A percentile compares a stretch with the other conserved stretches of the same genome.
Evolutionary conservation across 371 early-diverging fungal species (phyloP).

Genomic region (Mortierella sp.): DNA sequence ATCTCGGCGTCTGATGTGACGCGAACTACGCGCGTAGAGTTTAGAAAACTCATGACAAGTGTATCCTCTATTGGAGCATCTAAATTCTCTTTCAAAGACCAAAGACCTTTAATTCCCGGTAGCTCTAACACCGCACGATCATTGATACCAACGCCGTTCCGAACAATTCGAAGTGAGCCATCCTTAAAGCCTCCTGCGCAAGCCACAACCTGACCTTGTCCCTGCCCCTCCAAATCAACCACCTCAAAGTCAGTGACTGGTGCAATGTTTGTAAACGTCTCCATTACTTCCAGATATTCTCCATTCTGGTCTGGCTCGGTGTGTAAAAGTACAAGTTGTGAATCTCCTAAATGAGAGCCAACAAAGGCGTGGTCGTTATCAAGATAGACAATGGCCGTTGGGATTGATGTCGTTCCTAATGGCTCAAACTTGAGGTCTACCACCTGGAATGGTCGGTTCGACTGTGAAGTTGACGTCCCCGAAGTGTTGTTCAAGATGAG

Average conservation of each 20-base stretch:
- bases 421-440: slow-evolving; percentile 58
- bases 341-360: slow-evolving; percentile 89
- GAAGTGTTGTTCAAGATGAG: slow-evolving; percentile 49
- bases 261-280: slow-evolving; percentile 81
- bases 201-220: slow-evolving; percentile 86
- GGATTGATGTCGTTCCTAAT: slow-evolving; percentile 69
- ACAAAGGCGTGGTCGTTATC: slow-evolving; percentile 77
- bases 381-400: slow-evolving; percentile 79
- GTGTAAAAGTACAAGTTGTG: slow-evolving; percentile 72
- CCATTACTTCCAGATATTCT: slow-evolving; percentile 64
- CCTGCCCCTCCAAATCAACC: slow-evolving; percentile 83
- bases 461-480: slow-evolving; percentile 9
- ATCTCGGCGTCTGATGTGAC: slow-evolving; percentile 48
- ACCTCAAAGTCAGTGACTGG: slow-evolving; percentile 91
- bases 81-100: slow-evolving; percentile 68
- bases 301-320: slow-evolving; percentile 51
- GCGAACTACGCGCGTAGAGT: slow-evolving; percentile 50
- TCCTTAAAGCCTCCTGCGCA: slow-evolving; percentile 85
- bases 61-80: slow-evolving; percentile 35
- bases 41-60: slow-evolving; percentile 59
- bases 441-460: slow-evolving; percentile 16
- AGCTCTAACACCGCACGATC: slow-evolving; percentile 70
- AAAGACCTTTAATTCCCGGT: slow-evolving; percentile 74
- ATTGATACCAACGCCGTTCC: slow-evolving; percentile 91
- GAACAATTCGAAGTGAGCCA: slow-evolving; percentile 84